Percentiles rank a stretch among this genome's conserved stretches.
Conservation (phyloP, 1,284 basidiomycete species). For the Tranzscheliella williamsii region DNA sequence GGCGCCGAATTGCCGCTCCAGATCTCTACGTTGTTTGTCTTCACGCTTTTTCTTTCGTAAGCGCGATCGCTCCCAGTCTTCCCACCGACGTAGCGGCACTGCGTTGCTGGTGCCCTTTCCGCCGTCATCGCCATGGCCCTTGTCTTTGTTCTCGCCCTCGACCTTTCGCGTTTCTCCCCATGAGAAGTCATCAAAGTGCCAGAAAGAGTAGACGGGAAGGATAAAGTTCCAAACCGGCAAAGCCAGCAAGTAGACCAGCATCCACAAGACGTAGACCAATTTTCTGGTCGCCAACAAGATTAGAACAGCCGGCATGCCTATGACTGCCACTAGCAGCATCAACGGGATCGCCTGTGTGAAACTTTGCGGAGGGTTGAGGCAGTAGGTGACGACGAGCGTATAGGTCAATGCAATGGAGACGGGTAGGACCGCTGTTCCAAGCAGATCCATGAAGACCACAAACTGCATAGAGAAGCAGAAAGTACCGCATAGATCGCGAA, state of each 20-base stretch:
- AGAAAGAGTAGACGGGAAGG: slow-evolving; percentile 86
- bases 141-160: slow-evolving; percentile 66
- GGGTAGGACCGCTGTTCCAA: slow-evolving; percentile 92
- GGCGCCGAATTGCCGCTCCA: slow-evolving; percentile 65
- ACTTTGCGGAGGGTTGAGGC: slow-evolving; percentile 75
- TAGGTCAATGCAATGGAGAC: slow-evolving; percentile 92
- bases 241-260: slow-evolving; percentile 83
- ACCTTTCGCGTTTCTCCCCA: slow-evolving; percentile 99
- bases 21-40: slow-evolving; percentile 69
- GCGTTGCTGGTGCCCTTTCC: slow-evolving; percentile 67
- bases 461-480: slow-evolving; percentile 73
- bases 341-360: slow-evolving; percentile 95
- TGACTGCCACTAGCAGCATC: slow-evolving; percentile 82
- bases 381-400: slow-evolving; percentile 77
- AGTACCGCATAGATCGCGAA: slow-evolving; percentile 78
- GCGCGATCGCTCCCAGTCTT: slow-evolving; percentile 98
- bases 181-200: slow-evolving; percentile 99
- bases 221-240: slow-evolving; percentile 67
- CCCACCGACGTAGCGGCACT: slow-evolving; percentile 91
- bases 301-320: slow-evolving; percentile 88
- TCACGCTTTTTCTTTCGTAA: slow-evolving; percentile 88
- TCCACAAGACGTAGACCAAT: slow-evolving; percentile 94
- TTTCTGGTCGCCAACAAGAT: slow-evolving; percentile 93
- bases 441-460: slow-evolving; percentile 95
- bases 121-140: slow-evolving; percentile 74